Evolutionary conservation across 768 basidiomycete species (phyloP), one percentile per base, ranked within the genome.

Genomic region (Favolaschia claudopus): DNA sequence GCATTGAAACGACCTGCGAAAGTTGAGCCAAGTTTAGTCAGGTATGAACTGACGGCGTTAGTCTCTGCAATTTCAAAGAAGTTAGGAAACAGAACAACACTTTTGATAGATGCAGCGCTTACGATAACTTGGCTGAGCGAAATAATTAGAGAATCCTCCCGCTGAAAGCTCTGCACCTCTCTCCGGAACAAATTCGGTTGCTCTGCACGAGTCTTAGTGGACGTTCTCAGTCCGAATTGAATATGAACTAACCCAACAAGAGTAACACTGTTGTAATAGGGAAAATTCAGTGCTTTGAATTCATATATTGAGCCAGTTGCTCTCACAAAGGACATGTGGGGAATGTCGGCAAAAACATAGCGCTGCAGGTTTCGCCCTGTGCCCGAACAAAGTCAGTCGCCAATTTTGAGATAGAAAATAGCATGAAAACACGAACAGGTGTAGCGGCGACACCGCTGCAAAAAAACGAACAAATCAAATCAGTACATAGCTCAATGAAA

Each of bases 71-170:
- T 3, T 4, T 47, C 2, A 13, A 45, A 45, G n/a, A 36, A 36
- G 34, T 43, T 10, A 43, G 12, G 40, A 13, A 22, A 10, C 15
- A 43, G 40, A 43, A 14, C 12, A 22, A 22, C 9, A 43, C 24
- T 13, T 10, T n/a, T n/a, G n/a, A n/a, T n/a, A n/a, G n/a, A n/a
- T n/a, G n/a, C 40, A 22, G 38, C 51, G 62, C 55, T 52, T 78
- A 76, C 55, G 78, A 78, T 5, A 55, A 32, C 14, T 33, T n/a
- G n/a, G 63, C 38, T 9, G 20, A 12, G 61, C 15, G 46, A 67
- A 67, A 38, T 76, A 74, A 53, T 79, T 72, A 64, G 79, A 80
- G 68, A 84, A 84, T 7, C 82, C 81, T n/a, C 83, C 82, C 0
- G 79, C 77, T 8, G 79, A 81, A 66, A 84, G 77, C 24, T 8